Conservation (phyloP, 345 rosid species). For the Leavenworthia alabamica region DNA sequence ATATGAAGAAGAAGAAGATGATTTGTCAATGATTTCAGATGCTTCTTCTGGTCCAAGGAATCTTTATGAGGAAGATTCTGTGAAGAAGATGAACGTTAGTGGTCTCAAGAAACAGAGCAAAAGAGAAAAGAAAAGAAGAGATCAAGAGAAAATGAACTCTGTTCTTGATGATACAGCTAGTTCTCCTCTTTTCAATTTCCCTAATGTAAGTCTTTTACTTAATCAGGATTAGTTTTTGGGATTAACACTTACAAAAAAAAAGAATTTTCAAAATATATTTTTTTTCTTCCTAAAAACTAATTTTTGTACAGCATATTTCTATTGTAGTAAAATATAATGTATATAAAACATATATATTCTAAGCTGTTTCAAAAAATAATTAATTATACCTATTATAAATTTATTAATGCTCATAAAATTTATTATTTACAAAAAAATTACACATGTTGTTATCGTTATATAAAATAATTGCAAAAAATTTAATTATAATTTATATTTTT, state of each 20-base stretch:
- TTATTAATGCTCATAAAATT: too few relatives aligned
- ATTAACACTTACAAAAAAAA: neutral
- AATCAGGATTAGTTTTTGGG: neutral
- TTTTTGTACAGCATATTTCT: too few relatives aligned
- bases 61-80: conserved; percentile 39
- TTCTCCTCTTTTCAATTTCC: conserved; percentile 33
- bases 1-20: conserved; percentile 46
- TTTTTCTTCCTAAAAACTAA: too few relatives aligned
- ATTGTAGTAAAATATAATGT: too few relatives aligned
- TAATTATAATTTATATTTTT: too few relatives aligned
- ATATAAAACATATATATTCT: too few relatives aligned
- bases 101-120: conserved; percentile 31
- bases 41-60: conserved; percentile 98
- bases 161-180: conserved; percentile 90
- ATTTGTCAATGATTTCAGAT: conserved; percentile 89
- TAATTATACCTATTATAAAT: too few relatives aligned
- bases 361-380: too few relatives aligned
- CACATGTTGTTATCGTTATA: too few relatives aligned
- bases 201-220: conserved; percentile 34
- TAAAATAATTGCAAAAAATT: too few relatives aligned
- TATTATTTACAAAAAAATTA: too few relatives aligned
- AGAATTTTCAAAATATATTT: neutral
- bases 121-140: conserved; percentile 36
- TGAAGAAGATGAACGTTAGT: conserved; percentile 9
- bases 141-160: conserved; percentile 36